Evolutionary conservation across 495 filamentous ascomycete species (phyloP), one percentile per base, ranked within the genome.

Genomic region (Penicillium pulvis): DNA sequence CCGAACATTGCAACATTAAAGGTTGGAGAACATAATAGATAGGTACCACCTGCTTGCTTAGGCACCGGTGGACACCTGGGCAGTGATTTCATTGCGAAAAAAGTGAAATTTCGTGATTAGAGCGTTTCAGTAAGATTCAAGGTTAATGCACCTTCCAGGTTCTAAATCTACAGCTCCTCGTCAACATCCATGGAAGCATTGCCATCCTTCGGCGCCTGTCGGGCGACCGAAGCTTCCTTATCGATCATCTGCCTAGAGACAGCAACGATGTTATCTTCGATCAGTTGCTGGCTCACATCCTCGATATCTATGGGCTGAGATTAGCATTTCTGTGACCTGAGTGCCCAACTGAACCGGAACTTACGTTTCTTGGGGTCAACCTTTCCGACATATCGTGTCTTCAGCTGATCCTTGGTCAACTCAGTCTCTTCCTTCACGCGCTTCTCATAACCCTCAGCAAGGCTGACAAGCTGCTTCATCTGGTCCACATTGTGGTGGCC

Each of bases 371-470:
- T 98, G 30, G 94, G 94, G 68, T 98, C 94, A 65, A 98, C 84
- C 79, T 97, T 98, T 70, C 94, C 94, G 47, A 98, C 94, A 75
- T 98, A 98, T 85, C 94, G 86, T 52, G 94, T 98, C 87, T 97
- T 97, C 55, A 98, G 80, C 69, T 98, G 93, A 30, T 98, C 94
- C 81, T 97, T 97, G 42, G 86, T 96, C 71, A 98, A 77, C 76
- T 97, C 92, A 26, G 90, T 93, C 81, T 98, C 94, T 79, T 98
- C 95, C 81, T 96, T 97, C 58, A 98, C 93, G 60, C 94, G 81
- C 86, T 96, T 97, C 81, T 98, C 94, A 71, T 98, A 98, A 51
- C 94, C 93, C 61, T 98, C 94, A 6, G 94, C 91, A 46, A 98
- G 83, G 51, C 78, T 82, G 54, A 98, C 95, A 47, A 98, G 85